Base-by-base conservation (phyloP, 2,329 filamentous ascomycete genomes). In the Aspergillus fischeri region DNA sequence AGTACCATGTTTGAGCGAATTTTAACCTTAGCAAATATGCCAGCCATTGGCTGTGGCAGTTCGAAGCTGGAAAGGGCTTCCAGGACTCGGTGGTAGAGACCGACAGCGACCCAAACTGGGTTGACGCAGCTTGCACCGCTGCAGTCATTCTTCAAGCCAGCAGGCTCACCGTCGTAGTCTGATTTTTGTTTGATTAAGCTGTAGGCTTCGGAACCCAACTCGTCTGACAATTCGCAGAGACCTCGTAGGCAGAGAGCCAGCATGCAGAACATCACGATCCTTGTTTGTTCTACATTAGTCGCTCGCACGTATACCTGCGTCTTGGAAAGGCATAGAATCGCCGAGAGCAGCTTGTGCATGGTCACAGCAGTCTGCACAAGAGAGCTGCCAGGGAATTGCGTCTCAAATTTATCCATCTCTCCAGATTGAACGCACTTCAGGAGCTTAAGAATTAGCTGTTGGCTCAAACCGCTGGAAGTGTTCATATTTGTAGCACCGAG, bases 221-320 rank as follows among this genome's bases (percentile, higher is more conserved):
- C 25, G n/a, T 56, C 48, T 8, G 68, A 67, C 20, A 54, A 44
- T 9, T 66, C 53, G n/a, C 53, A 57, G 8, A 71, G 51, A 10
- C 55, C 38, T 20, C 58, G 58, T 9, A 55, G 55, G 29, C 61
- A 62, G 48, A 55, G 45, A 20, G 55, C 51, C 27, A 71, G 45
- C 0, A 67, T 17, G 42, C 59, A 59, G n/a, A 62, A 57, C 20
- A 65, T 49, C 0, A 60, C 53, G 3, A 63, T 51, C 32, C 56
- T 57, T 3, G 58, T 60, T 8, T 42, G 8, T 6, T 20, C 42
- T 24, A 61, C 21, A 24, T 65, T 56, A 21, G 35, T n/a, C 3
- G 55, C 29, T 17, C 48, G 55, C 10, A 56, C 41, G 45, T 49
- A 58, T 14, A 69, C 38, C 9, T 35, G 21, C 20, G 64, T 57